Evolutionary conservation across 345 rosid species (phyloP).

Genomic region (Brassica rapa): DNA sequence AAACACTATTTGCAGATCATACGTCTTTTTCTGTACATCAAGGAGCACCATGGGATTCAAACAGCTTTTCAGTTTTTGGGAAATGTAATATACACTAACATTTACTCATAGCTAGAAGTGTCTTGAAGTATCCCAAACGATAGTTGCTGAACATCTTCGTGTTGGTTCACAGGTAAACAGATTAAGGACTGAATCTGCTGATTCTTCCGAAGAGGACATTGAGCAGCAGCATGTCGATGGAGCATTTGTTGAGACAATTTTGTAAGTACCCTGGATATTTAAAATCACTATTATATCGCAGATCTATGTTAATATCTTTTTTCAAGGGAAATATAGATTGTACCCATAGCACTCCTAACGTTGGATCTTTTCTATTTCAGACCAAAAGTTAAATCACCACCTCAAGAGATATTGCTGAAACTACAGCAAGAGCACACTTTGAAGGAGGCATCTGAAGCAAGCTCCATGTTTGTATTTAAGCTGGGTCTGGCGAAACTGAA

Average conservation of each 20-base stretch:
- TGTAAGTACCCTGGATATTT: constrained; percentile 55
- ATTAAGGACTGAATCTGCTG: constrained; percentile 61
- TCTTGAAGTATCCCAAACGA: constrained; percentile 18
- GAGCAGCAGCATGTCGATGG: constrained; percentile 88
- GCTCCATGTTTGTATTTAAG: constrained; percentile 84
- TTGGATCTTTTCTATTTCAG: constrained; percentile 46
- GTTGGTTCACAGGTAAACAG: constrained; percentile 61
- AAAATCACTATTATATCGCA: not conserved
- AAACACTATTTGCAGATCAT: constrained; percentile 67
- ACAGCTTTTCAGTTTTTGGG: constrained; percentile 88
- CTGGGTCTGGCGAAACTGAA: constrained; percentile 76
- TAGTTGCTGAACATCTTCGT: constrained; percentile 23
- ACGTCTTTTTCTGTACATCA: constrained; percentile 74
- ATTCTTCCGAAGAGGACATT: constrained; percentile 58
- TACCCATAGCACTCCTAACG: constrained; percentile 16
- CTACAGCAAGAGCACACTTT: constrained; percentile 71
- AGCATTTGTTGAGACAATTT: constrained; percentile 83
- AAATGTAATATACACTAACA: constrained; percentile 56
- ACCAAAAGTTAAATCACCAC: constrained; percentile 75
- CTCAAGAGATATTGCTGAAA: constrained; percentile 81
- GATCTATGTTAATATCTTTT: constrained; percentile 17
- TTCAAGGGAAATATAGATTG: constrained; percentile 21
- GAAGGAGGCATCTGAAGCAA: constrained; percentile 61
- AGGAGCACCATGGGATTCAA: constrained; percentile 78
- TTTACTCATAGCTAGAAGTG: constrained; percentile 10